phyloP scores from a whole-genome alignment of 2,329 filamentous ascomycete species.

The Fusarium pseudograminearum region DNA sequence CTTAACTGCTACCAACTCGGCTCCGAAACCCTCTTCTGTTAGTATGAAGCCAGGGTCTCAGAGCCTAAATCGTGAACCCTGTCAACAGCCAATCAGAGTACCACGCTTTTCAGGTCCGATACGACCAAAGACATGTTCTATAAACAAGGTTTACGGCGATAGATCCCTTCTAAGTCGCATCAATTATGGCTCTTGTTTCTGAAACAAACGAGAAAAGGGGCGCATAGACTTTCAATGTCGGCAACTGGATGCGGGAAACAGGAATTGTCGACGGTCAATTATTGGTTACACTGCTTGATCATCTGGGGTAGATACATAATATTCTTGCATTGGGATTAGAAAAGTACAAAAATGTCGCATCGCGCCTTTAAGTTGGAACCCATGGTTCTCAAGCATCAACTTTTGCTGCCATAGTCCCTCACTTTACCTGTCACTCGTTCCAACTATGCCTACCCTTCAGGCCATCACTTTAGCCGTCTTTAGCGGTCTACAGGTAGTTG shows the following conservation, averaged over 20 bases:
- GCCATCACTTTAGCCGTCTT: constrained; percentile 4
- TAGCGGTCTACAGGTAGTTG: constrained; percentile 1
- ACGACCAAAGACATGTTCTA: constrained; percentile 3
- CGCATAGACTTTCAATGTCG: constrained; percentile 6
- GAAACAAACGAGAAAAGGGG: constrained; percentile 11
- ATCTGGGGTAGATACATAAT: background rate
- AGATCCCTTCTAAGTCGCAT: constrained; percentile 11
- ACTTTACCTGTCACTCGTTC: background rate
- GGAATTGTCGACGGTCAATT: background rate
- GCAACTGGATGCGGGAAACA: constrained; percentile 18
- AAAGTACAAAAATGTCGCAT: constrained; percentile 12
- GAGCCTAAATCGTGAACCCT: background rate
- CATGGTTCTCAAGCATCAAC: background rate
- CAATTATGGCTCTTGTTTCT: constrained; percentile 7
- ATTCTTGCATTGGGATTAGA: background rate
- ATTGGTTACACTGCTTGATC: background rate
- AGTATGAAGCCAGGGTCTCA: background rate
- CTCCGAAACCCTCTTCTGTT: background rate
- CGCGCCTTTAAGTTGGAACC: background rate
- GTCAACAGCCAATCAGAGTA: constrained; percentile 1
- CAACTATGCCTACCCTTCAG: constrained; percentile 4
- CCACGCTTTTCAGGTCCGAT: background rate
- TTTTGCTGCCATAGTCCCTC: background rate
- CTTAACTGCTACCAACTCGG: constrained; percentile 5
- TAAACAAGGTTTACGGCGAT: constrained; percentile 24